Percentiles rank a stretch among this genome's conserved stretches.
Evolutionary conservation across 2,329 filamentous ascomycete species (phyloP).

Genomic region (Aaosphaeria pasadenensis): DNA sequence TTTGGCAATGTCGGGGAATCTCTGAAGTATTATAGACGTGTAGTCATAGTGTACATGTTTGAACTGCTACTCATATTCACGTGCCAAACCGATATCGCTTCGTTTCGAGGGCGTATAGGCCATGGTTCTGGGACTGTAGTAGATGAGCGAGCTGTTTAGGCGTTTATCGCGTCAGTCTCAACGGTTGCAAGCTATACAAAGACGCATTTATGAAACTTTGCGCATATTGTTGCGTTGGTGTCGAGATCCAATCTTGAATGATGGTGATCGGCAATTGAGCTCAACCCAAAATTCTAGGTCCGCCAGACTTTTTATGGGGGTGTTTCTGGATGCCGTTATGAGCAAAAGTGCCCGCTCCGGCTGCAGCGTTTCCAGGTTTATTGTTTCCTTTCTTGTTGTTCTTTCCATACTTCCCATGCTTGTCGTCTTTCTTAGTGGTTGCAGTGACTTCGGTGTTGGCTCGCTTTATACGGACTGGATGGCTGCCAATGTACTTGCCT

Average conservation of each 20-base stretch:
- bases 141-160: too few species aligned
- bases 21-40: too few species aligned
- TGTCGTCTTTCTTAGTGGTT: conserved; percentile 53
- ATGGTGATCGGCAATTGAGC: neutral
- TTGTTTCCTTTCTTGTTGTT: conserved; percentile 44
- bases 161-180: too few species aligned
- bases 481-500: conserved; percentile 97
- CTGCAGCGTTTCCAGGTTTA: conserved; percentile 35
- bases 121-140: too few species aligned
- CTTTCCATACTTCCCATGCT: conserved; percentile 28
- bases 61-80: too few species aligned
- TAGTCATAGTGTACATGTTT: too few species aligned
- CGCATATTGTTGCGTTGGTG: too few species aligned
- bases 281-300: conserved; percentile 9
- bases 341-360: conserved; percentile 9
- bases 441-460: conserved; percentile 90
- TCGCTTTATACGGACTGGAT: conserved; percentile 83
- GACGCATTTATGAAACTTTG: too few species aligned
- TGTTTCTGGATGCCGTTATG: conserved; percentile 6
- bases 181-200: too few species aligned
- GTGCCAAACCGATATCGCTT: too few species aligned
- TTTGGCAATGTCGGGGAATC: too few species aligned
- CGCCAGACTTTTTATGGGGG: conserved; percentile 3
- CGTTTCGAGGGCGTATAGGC: too few species aligned
- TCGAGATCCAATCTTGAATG: neutral